Conservation (phyloP, 805 yeast genomes). For the Zygosaccharomyces lentus region DNA sequence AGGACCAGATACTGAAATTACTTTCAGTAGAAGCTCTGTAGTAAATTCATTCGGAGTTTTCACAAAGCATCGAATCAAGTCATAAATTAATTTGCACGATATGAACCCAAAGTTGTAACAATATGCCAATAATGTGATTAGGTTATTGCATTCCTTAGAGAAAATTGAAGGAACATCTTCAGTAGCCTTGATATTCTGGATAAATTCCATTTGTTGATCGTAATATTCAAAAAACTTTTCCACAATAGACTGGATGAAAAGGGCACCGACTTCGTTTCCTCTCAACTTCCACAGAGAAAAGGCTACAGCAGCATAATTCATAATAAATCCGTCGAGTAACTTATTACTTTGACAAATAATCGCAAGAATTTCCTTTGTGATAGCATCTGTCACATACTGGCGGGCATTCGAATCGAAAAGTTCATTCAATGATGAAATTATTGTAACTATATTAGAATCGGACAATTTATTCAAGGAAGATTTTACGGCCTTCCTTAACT, state of each 20-base stretch:
- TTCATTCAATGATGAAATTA: slow-evolving; percentile 62
- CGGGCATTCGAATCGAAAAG: slow-evolving; percentile 67
- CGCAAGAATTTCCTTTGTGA: slow-evolving; percentile 60
- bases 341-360: slow-evolving; percentile 61
- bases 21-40: slow-evolving; percentile 70
- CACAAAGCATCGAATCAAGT: slow-evolving; percentile 55
- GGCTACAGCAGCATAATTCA: slow-evolving; percentile 71
- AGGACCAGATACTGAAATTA: slow-evolving; percentile 73
- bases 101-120: slow-evolving; percentile 74
- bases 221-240: slow-evolving; percentile 55
- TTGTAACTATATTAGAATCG: slow-evolving; percentile 72
- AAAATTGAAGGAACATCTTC: slow-evolving; percentile 12
- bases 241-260: slow-evolving; percentile 72
- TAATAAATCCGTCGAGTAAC: slow-evolving; percentile 71
- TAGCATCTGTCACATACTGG: slow-evolving; percentile 67
- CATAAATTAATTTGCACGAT: slow-evolving; percentile 71
- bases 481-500: slow-evolving; percentile 61
- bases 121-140: slow-evolving; percentile 69
- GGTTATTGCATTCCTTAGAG: slow-evolving; percentile 55
- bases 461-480: slow-evolving; percentile 86
- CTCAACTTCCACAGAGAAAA: slow-evolving; percentile 71
- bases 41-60: slow-evolving; percentile 59
- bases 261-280: slow-evolving; percentile 90
- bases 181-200: slow-evolving; percentile 1
- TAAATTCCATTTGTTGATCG: slow-evolving; percentile 16